Base-by-base conservation (phyloP, 129 eudicot species). In the Chrysanthemum seticuspe region DNA sequence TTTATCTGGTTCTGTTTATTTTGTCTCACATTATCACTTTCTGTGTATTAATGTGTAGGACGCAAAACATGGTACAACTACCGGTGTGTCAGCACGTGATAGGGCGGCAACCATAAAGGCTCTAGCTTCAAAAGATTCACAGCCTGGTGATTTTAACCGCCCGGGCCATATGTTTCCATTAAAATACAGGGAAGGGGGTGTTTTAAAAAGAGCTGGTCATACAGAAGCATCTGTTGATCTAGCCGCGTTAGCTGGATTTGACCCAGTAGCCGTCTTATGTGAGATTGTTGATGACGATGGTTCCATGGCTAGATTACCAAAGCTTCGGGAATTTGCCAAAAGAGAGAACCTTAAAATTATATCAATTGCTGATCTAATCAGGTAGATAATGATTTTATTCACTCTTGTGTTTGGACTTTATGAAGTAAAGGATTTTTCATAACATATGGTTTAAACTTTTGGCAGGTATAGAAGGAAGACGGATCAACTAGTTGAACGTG, bases 231-330 rank as follows among this genome's bases (percentile, higher is more conserved):
- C 99, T 36, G 96, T 87, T 45, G 99, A 90, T 79, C 87, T 94
- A 70, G 86, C 96, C 3, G 18, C 80, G 65, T 85, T 94, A 56
- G 97, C 97, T 63, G 99, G 97, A 21, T 86, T 90, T 21, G 90
- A 83, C 54, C 96, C 96, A 61, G 93, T 81, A 72, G 95, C 93
- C 15, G 97, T 90, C 59, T 67, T 94, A 58, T 94, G 97, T 75
- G 99, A 90, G 87, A 80, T 94, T 71, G 97, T 94, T 16, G 99
- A 94, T 76, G 99, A 94, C 76, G 99, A 94, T 83, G 99, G 97
- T 50, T 94, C 99, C 48, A 94, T 94, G 99, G 99, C 99, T 65
- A 80, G 99, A 76, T 72, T 94, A 56, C 97, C 99, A n/a, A 88
- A 62, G 76, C 88, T 88, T 64, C 68, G 70, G 14, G 78, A 85